Base-by-base conservation (phyloP, 768 basidiomycete species). In the Plicaturopsis crispa region DNA sequence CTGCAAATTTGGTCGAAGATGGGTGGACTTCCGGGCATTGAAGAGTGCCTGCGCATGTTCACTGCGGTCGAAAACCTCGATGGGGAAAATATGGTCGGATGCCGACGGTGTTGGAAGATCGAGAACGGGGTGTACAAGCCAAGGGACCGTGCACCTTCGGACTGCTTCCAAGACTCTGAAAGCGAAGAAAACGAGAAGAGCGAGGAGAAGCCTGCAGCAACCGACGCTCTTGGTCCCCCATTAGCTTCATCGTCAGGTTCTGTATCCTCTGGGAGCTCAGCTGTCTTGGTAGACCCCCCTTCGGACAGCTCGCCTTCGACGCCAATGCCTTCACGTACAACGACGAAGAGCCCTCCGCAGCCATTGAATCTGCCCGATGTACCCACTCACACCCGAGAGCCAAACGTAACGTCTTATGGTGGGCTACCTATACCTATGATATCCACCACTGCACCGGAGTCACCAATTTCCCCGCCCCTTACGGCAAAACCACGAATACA, bases 51-150 rank as follows among this genome's bases (percentile, higher is more conserved):
- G 42, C 69, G 79, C 45, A 70, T 85, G 64, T 98, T 98, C 61
- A 96, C 92, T 0, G 72, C 83, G 4, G 92, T 96, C n/a, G 93
- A 98, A 50, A 75, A 88, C 5, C 63, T 98, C 23, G 87, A 96
- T 48, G 90, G 89, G 0, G 93, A 96, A 49, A 96, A 98, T 49
- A 84, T 81, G 65, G 92, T 96, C 38, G 91, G 91, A 1, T 98
- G 93, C 56, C 73, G 84, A 46, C 72, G 83, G 36, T 98, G 93
- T 61, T 98, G 93, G 93, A 92, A 90, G 67, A 80, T 90, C 24
- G 78, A 75, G 40, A 77, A 90, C 51, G 83, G 84, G 13, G 57
- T 70, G 40, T 74, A 79, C 46, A 55, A 62, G 33, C 61, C 60
- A 24, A 46, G 42, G 30, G 33, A 43, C 12, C 22, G 35, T 4